Conservation (phyloP, 352 stramenopile genomes). For the Phytopythium cucurbitacearum region DNA sequence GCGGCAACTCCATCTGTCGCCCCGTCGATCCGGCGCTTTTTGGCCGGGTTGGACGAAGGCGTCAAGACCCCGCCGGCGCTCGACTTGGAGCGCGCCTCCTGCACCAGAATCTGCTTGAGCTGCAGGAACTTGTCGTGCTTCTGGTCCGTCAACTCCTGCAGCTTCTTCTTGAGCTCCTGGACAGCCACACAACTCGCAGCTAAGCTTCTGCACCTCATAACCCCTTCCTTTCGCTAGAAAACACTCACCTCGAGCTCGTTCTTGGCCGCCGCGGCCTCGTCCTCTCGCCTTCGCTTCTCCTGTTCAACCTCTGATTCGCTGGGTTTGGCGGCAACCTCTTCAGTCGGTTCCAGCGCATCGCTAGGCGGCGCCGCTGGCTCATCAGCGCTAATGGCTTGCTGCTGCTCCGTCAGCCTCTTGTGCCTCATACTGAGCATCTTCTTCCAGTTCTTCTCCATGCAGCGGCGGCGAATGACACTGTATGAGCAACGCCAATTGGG, state of each 20-base stretch:
- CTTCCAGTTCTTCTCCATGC: constrained; percentile 80
- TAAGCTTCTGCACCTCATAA: background rate
- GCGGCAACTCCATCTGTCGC: background rate
- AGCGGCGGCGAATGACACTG: constrained; percentile 59
- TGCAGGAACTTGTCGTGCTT: constrained; percentile 73
- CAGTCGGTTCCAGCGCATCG: background rate
- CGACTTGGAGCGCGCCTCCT: constrained; percentile 55
- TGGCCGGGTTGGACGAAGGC: constrained; percentile 1
- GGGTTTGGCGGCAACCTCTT: background rate
- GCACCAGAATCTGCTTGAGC: constrained; percentile 67
- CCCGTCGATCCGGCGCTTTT: constrained; percentile 34
- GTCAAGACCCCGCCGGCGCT: background rate
- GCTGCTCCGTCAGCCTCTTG: constrained; percentile 11
- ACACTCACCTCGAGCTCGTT: constrained; percentile 21
- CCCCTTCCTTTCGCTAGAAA: too few species aligned
- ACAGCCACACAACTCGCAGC: background rate
- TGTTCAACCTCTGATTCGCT: background rate
- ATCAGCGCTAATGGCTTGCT: background rate
- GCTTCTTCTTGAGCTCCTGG: constrained; percentile 40
- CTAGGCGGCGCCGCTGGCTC: background rate
- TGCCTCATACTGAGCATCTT: constrained; percentile 63
- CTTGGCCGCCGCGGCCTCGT: constrained; percentile 19
- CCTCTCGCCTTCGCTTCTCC: constrained; percentile 8
- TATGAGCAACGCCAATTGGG: background rate
- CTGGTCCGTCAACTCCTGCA: constrained; percentile 50